These are phyloP conservation scores for Talaromyces stipitatus DNA, from an alignment of 495 filamentous ascomycete genomes.

Conservation along the genomic window DNA sequence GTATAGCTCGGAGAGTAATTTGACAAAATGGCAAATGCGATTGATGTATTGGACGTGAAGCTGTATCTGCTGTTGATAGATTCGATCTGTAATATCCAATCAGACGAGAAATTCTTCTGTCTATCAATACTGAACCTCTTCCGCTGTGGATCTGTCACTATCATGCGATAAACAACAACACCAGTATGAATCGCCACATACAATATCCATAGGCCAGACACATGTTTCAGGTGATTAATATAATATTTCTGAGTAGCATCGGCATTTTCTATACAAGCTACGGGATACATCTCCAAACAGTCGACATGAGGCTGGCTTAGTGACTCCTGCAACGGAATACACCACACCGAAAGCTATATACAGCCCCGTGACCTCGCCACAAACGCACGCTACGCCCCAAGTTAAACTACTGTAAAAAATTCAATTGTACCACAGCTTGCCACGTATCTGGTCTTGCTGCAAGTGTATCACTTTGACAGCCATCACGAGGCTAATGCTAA, in stretches of 20 bases:
- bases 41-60: background rate
- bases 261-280: background rate
- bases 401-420: background rate
- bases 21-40: background rate
- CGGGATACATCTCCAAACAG: background rate
- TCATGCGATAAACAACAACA: no score
- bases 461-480: background rate
- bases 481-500: background rate
- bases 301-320: background rate
- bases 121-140: background rate
- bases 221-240: background rate
- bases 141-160: background rate
- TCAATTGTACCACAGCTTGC: background rate
- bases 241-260: background rate
- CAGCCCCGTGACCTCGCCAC: slow-evolving; percentile 1
- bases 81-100: background rate
- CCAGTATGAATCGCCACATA: background rate
- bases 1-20: background rate
- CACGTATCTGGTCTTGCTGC: slow-evolving; percentile 1
- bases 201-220: background rate
- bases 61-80: background rate
- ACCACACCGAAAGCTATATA: background rate
- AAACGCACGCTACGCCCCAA: background rate
- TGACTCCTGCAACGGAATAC: background rate
- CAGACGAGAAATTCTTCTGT: background rate